These are phyloP conservation scores for Isoetes taiwanensis DNA, from an alignment of 75 land plant species.

Conservation along the genomic window DNA sequence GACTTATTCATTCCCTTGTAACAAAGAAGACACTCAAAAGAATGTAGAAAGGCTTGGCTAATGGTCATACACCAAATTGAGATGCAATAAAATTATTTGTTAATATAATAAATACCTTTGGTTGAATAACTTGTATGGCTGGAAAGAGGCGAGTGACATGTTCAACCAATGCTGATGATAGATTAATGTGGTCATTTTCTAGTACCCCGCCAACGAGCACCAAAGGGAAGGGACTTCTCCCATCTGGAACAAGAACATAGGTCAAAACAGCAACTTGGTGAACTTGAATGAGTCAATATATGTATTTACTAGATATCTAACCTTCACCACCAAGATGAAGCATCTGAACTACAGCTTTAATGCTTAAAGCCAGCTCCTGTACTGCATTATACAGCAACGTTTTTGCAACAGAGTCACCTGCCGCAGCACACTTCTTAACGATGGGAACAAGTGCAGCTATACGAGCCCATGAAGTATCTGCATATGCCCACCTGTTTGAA, in stretches of 20 bases:
- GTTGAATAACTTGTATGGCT: slow-evolving; percentile 41
- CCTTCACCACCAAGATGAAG: slow-evolving; percentile 68
- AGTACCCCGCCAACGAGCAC: slow-evolving; percentile 94
- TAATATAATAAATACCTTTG: slow-evolving; percentile 38
- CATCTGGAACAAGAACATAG: slow-evolving; percentile 51
- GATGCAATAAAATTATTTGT: not conserved
- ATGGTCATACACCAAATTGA: not conserved
- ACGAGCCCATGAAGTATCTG: slow-evolving; percentile 92
- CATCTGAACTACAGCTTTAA: slow-evolving; percentile 69
- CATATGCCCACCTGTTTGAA: slow-evolving; percentile 74
- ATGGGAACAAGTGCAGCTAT: slow-evolving; percentile 81
- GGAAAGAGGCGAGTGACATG: slow-evolving; percentile 39
- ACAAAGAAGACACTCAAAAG: not conserved
- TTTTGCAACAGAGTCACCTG: slow-evolving; percentile 67
- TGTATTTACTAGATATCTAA: slow-evolving; percentile 4
- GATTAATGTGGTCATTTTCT: slow-evolving; percentile 63
- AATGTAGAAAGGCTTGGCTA: too few relatives aligned
- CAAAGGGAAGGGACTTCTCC: slow-evolving; percentile 61
- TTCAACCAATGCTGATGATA: slow-evolving; percentile 50
- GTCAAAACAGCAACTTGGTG: too few relatives aligned
- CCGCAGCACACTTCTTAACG: slow-evolving; percentile 74
- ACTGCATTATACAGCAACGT: slow-evolving; percentile 52
- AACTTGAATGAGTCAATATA: not conserved
- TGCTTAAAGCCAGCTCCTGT: slow-evolving; percentile 68
- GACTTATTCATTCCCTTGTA: not conserved